Conservation (phyloP, 2,329 filamentous ascomycete genomes). For the Colletotrichum kahawae region DNA sequence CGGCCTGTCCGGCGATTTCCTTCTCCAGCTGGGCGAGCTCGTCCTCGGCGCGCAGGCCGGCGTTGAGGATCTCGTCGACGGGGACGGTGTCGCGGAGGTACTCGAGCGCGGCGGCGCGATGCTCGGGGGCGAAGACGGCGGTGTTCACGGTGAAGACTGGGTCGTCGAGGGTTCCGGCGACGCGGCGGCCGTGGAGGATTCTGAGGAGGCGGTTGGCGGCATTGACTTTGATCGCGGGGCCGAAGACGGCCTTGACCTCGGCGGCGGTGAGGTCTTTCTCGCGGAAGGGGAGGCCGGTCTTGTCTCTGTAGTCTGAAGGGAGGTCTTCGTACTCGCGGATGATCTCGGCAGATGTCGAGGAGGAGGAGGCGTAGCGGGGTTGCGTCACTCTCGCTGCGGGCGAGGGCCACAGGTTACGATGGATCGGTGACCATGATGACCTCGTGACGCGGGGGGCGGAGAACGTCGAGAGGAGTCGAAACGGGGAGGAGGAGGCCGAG, state of each 20-base stretch:
- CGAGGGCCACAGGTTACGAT: conserved; percentile 2
- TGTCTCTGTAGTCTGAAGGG: conserved; percentile 62
- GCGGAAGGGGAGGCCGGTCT: conserved; percentile 58
- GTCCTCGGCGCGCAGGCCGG: conserved; percentile 66
- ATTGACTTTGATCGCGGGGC: conserved; percentile 45
- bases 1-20: conserved; percentile 26
- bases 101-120: conserved; percentile 52
- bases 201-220: conserved; percentile 59
- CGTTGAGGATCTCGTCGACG: conserved; percentile 66
- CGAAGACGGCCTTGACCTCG: conserved; percentile 57
- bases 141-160: conserved; percentile 57
- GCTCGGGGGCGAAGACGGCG: conserved; percentile 41
- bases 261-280: conserved; percentile 50
- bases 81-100: conserved; percentile 61
- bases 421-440: background rate
- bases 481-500: background rate
- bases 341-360: conserved; percentile 28
- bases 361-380: background rate
- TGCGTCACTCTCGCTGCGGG: background rate
- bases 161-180: conserved; percentile 68
- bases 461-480: conserved; percentile 7
- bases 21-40: conserved; percentile 61
- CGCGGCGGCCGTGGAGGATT: conserved; percentile 66
- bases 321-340: conserved; percentile 62
- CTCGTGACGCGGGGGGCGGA: background rate